Evolutionary conservation across 2,329 filamentous ascomycete genomes (phyloP), one percentile per base, ranked within the genome.

Genomic region (Arthrobotrys conoides): DNA sequence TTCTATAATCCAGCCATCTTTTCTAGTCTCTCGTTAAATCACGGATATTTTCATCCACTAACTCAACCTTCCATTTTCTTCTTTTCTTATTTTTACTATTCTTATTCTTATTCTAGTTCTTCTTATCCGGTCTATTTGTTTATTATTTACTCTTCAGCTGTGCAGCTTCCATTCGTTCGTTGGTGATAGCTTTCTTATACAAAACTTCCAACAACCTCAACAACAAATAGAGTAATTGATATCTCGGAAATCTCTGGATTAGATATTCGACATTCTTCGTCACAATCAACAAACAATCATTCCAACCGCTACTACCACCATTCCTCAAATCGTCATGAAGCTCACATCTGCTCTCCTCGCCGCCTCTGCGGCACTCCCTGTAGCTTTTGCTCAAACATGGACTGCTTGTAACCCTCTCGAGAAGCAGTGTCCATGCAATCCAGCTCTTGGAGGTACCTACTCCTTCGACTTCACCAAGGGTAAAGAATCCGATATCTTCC

Each of bases 391-490:
- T 61, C 95, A 97, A 84, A 93, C 94, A 36, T 90, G 85, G 71
- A 93, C 92, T 6, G 84, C 87, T 49, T 98, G 94, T 86, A 91
- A 96, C 83, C 94, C 95, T 4, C 87, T 91, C 82, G 88, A 93
- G 80, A 85, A 86, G 77, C 36, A 55, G 46, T 82, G 81, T 22
- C 81, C 81, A 55, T 73, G 77, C 44, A 66, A 82, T 41, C 80
- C 80, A n/a, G 81, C 80, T 48, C 79, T 82, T 22, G 72, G 81
- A 36, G 79, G 77, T 1, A 81, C 76, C 46, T 82, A 82, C 49
- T 57, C 67, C 12, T 71, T 41, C 53, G 73, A 77, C 57, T 77
- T 77, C 67, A 71, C 41, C 49, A 71, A 71, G 41, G 73, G 73
- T 20, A 51, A 70, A 36, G 61, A 30, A 16, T 71, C 67, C 46